phyloP scores from a whole-genome alignment of 2,329 filamentous ascomycete species.

The Penicillium sp. region DNA sequence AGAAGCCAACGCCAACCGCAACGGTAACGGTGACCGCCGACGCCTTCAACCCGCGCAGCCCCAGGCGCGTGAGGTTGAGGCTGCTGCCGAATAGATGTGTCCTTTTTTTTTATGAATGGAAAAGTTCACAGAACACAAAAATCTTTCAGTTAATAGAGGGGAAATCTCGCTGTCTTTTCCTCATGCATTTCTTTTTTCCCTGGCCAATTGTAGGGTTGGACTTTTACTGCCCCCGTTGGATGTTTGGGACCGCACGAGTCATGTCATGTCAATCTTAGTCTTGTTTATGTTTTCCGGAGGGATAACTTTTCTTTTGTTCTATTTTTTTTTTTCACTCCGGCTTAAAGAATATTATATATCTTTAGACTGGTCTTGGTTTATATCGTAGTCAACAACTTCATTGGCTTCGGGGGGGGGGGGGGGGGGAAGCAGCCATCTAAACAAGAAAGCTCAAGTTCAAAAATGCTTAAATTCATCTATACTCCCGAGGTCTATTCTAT shows the following conservation, averaged over 20 bases:
- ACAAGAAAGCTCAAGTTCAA: neutral
- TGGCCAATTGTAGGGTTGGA: slow-evolving; percentile 24
- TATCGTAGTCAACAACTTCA: neutral
- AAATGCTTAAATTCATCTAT: slow-evolving; percentile 1
- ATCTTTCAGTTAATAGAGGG: slow-evolving; percentile 25
- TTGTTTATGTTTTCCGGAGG: slow-evolving; percentile 23
- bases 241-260: slow-evolving; percentile 28
- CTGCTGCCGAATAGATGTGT: slow-evolving; percentile 29
- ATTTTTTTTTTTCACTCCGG: slow-evolving; percentile 14
- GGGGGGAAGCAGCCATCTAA: neutral
- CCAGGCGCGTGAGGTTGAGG: slow-evolving; percentile 36
- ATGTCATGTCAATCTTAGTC: slow-evolving; percentile 28
- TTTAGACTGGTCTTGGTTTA: slow-evolving; percentile 9
- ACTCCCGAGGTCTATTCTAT: slow-evolving; percentile 4
- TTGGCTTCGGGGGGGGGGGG: neutral
- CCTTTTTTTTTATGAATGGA: slow-evolving; percentile 20
- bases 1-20: slow-evolving; percentile 30
- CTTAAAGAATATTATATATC: slow-evolving; percentile 18
- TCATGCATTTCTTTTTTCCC: slow-evolving; percentile 23
- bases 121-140: slow-evolving; percentile 23
- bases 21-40: slow-evolving; percentile 32
- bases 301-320: slow-evolving; percentile 17
- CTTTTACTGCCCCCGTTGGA: slow-evolving; percentile 22
- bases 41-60: slow-evolving; percentile 25
- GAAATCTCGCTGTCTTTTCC: slow-evolving; percentile 16